These are phyloP conservation scores for Claviceps sorghi DNA, from an alignment of 2,329 filamentous ascomycete genomes.

Conservation along the genomic window DNA sequence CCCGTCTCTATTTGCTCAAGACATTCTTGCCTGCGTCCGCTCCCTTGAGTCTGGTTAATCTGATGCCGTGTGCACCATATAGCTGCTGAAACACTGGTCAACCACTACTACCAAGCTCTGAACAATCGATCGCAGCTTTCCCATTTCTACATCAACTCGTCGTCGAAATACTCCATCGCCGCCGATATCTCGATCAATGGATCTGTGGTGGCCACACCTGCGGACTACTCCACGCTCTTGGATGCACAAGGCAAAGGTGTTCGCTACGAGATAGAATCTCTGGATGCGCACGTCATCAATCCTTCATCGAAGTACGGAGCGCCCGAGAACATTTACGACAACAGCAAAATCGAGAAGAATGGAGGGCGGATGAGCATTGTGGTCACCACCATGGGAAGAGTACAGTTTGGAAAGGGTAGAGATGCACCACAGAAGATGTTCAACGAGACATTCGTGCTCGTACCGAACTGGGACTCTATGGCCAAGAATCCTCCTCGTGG, in stretches of 20 bases:
- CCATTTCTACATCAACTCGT: conserved; percentile 55
- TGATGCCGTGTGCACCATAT: not conserved
- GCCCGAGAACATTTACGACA: conserved; percentile 28
- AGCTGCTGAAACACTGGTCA: conserved; percentile 60
- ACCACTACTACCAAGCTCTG: conserved; percentile 62
- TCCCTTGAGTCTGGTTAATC: not conserved
- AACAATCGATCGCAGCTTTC: conserved; percentile 47
- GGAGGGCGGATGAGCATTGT: conserved; percentile 52
- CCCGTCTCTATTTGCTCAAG: not conserved
- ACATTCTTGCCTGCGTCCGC: not conserved
- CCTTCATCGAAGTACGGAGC: conserved; percentile 45
- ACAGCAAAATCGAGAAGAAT: conserved; percentile 30
- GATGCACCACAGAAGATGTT: conserved; percentile 55
- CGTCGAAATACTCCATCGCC: conserved; percentile 35
- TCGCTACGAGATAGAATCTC: conserved; percentile 58
- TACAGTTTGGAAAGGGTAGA: conserved; percentile 51
- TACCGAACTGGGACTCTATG: conserved; percentile 55
- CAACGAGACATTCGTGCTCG: conserved; percentile 66
- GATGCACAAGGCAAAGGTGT: conserved; percentile 43
- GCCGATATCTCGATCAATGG: conserved; percentile 73
- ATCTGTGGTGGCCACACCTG: conserved; percentile 44
- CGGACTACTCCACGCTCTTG: conserved; percentile 54
- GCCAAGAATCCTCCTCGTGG: conserved; percentile 37
- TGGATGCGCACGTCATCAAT: conserved; percentile 69
- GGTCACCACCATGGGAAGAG: conserved; percentile 58